phyloP scores from a whole-genome alignment of 495 filamentous ascomycete genomes.

The Penicillium ucsense region DNA sequence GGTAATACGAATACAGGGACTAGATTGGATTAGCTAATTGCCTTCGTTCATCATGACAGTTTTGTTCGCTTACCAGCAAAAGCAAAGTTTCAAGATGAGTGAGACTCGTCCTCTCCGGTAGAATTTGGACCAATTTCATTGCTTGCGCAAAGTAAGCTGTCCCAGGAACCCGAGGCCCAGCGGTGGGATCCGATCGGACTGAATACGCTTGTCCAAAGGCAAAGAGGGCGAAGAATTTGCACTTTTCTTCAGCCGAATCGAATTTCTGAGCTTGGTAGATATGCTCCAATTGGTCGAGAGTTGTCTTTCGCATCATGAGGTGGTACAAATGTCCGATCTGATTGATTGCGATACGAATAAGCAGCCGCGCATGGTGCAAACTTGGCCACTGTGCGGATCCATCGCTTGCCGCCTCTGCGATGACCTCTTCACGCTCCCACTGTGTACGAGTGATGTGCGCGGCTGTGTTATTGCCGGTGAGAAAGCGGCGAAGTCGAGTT shows the following conservation, averaged over 20 bases:
- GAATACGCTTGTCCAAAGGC: constrained; percentile 38
- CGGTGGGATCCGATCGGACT: constrained; percentile 24
- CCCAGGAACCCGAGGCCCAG: constrained; percentile 29
- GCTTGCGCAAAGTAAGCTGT: constrained; percentile 36
- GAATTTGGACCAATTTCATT: constrained; percentile 30
- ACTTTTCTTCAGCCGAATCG: constrained; percentile 25
- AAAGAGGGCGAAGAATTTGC: constrained; percentile 37
- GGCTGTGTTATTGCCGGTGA: constrained; percentile 29
- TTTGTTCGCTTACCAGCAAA: constrained; percentile 20
- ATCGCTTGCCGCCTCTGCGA: constrained; percentile 24
- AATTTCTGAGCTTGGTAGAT: constrained; percentile 31
- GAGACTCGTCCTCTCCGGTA: constrained; percentile 33
- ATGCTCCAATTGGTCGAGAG: constrained; percentile 33
- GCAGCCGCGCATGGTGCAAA: constrained; percentile 30
- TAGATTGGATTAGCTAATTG: constrained; percentile 3
- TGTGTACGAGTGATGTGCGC: constrained; percentile 34
- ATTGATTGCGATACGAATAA: constrained; percentile 33
- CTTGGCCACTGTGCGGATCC: constrained; percentile 28
- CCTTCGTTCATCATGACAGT: no score
- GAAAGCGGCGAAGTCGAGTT: constrained; percentile 33
- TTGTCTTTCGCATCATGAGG: constrained; percentile 33
- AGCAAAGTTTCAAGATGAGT: constrained; percentile 34
- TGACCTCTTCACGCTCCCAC: constrained; percentile 29
- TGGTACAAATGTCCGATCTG: constrained; percentile 34
- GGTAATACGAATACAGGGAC: constrained; percentile 37